A percentile compares a stretch with the other conserved stretches of the same genome.
phyloP scores from a whole-genome alignment of 192 early-diverging fungal species.

The Coemansia sp. region DNA sequence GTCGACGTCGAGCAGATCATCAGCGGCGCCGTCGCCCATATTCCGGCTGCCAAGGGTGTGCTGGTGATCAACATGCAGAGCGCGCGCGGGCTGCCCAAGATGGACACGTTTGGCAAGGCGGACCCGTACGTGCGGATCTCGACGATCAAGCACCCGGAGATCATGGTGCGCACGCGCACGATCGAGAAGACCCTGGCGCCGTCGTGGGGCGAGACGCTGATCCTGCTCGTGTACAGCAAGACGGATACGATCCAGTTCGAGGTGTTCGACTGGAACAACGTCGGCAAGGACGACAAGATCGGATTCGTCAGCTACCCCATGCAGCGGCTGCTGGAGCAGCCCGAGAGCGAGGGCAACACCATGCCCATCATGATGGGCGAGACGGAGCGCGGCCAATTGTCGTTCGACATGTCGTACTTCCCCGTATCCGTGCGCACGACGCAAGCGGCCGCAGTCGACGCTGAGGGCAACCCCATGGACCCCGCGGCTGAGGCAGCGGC shows the following conservation, averaged over 20 bases:
- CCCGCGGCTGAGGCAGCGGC: constrained; percentile 34
- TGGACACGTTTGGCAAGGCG: constrained; percentile 81
- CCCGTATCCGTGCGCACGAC: constrained; percentile 44
- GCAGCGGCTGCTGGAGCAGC: constrained; percentile 52
- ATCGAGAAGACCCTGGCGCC: constrained; percentile 81
- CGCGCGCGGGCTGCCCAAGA: constrained; percentile 81
- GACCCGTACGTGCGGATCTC: constrained; percentile 84
- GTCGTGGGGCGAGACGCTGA: constrained; percentile 81
- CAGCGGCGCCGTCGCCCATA: constrained; percentile 62
- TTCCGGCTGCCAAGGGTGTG: constrained; percentile 82
- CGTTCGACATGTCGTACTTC: constrained; percentile 50
- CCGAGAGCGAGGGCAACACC: constrained; percentile 48
- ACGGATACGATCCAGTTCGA: constrained; percentile 76
- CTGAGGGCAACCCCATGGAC: constrained; percentile 41
- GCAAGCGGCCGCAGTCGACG: constrained; percentile 39
- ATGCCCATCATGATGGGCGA: constrained; percentile 51
- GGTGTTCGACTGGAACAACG: constrained; percentile 77
- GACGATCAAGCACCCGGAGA: constrained; percentile 68
- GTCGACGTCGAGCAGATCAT: constrained; percentile 80
- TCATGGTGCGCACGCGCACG: constrained; percentile 60
- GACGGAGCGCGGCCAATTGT: constrained; percentile 45
- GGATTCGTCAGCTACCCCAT: constrained; percentile 52
- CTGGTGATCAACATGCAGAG: constrained; percentile 76
- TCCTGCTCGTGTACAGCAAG: constrained; percentile 73
- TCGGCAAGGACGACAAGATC: constrained; percentile 69